Percentiles rank a stretch among this genome's conserved stretches.
Evolutionary conservation across 2,329 filamentous ascomycete species (phyloP).

Genomic region (Cercospora sp.): DNA sequence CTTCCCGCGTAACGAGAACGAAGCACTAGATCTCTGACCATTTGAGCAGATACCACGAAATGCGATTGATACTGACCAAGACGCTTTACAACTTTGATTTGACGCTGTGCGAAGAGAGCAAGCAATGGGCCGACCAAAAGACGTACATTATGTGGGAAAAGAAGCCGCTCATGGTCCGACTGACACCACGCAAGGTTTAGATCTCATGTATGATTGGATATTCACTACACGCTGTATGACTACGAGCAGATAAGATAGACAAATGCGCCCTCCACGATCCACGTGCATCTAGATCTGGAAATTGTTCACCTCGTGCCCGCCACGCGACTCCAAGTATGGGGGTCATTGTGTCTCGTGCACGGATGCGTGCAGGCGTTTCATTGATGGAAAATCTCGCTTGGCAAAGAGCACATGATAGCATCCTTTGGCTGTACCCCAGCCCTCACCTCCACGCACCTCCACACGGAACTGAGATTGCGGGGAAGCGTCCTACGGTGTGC

Average conservation of each 20-base stretch:
- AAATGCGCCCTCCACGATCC: background rate
- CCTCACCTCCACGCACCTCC: slow-evolving; percentile 3
- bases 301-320: background rate
- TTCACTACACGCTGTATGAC: background rate
- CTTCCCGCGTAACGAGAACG: background rate
- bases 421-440: slow-evolving; percentile 5
- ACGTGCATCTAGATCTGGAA: background rate
- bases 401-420: background rate
- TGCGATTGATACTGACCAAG: slow-evolving; percentile 42
- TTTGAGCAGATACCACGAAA: slow-evolving; percentile 38
- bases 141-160: slow-evolving; percentile 34
- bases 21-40: background rate
- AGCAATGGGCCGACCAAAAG: slow-evolving; percentile 28
- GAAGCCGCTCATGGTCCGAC: slow-evolving; percentile 20
- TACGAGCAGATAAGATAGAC: background rate
- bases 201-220: background rate
- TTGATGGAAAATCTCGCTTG: slow-evolving; percentile 17
- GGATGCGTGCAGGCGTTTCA: background rate
- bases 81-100: slow-evolving; percentile 45
- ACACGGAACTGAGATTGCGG: background rate
- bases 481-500: background rate
- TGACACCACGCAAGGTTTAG: slow-evolving; percentile 1
- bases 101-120: slow-evolving; percentile 27
- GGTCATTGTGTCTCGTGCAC: background rate
- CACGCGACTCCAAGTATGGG: slow-evolving; percentile 3